These are phyloP conservation scores for Diplodia sapinea DNA, from an alignment of 2,329 filamentous ascomycete species.

Conservation along the genomic window DNA sequence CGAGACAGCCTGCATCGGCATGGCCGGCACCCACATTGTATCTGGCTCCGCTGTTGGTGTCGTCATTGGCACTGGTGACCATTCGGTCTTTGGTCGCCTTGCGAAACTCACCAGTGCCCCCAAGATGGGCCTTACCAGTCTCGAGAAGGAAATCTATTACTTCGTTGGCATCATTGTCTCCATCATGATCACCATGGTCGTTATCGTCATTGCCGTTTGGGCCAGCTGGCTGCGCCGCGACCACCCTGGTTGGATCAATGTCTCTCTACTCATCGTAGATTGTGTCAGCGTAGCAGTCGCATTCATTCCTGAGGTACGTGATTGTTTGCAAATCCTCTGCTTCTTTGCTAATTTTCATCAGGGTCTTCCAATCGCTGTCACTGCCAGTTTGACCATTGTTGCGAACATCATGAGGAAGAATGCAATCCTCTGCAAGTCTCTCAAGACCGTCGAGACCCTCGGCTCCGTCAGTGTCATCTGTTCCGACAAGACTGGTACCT, in stretches of 20 bases:
- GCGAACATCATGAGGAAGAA: conserved; percentile 79
- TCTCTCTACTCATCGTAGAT: conserved; percentile 73
- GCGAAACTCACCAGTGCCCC: conserved; percentile 74
- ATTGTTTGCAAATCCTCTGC: background rate
- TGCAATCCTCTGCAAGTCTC: conserved; percentile 78
- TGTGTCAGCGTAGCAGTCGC: conserved; percentile 74
- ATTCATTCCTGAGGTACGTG: conserved; percentile 68
- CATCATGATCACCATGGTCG: conserved; percentile 70
- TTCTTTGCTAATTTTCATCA: background rate
- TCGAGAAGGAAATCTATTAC: conserved; percentile 74
- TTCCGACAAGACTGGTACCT: conserved; percentile 77
- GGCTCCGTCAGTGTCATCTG: conserved; percentile 76
- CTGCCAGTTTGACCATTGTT: conserved; percentile 72
- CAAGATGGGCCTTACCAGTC: conserved; percentile 68
- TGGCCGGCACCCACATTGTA: conserved; percentile 80
- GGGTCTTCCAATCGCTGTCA: conserved; percentile 45
- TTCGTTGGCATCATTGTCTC: conserved; percentile 74
- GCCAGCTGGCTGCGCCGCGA: conserved; percentile 70
- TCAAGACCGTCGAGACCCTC: conserved; percentile 79
- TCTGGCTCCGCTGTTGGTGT: conserved; percentile 70
- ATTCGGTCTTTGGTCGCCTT: conserved; percentile 75
- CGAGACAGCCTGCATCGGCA: conserved; percentile 75
- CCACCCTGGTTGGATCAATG: conserved; percentile 73
- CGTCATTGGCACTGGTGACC: conserved; percentile 73
- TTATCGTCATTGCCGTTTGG: conserved; percentile 71